phyloP scores from a whole-genome alignment of 1,284 basidiomycete genomes.

The Ustilago sp. region DNA sequence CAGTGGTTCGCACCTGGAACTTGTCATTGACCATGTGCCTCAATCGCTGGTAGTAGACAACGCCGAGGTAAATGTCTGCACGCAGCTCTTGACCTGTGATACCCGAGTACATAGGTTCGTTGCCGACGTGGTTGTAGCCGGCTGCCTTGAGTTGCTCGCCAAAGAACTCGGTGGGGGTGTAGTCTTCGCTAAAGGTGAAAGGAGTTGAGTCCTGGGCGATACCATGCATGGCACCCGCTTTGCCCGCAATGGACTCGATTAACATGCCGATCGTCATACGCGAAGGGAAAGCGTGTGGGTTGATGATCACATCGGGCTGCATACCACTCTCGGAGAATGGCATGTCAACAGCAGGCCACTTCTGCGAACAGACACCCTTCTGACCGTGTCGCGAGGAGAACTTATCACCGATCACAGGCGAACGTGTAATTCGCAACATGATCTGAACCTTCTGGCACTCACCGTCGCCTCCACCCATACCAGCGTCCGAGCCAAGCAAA shows the following conservation, averaged over 20 bases:
- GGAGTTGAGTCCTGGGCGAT: constrained; percentile 96
- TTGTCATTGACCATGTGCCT: constrained; percentile 99
- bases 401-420: constrained; percentile 98
- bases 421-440: constrained; percentile 90
- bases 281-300: constrained; percentile 98
- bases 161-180: constrained; percentile 96
- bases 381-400: constrained; percentile 99
- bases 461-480: constrained; percentile 75
- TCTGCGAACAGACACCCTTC: constrained; percentile 99
- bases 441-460: constrained; percentile 94
- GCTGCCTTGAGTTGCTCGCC: constrained; percentile 92
- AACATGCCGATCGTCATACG: constrained; percentile 99
- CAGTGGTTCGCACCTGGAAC: constrained; percentile 98
- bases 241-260: constrained; percentile 98
- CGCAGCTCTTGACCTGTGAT: constrained; percentile 98
- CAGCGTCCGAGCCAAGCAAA: constrained; percentile 83
- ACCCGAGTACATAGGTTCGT: constrained; percentile 99
- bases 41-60: constrained; percentile 98
- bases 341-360: constrained; percentile 98
- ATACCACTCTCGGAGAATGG: constrained; percentile 98
- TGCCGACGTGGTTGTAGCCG: constrained; percentile 98
- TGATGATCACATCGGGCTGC: constrained; percentile 99
- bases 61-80: constrained; percentile 97
- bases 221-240: constrained; percentile 97
- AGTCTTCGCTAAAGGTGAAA: constrained; percentile 84